A percentile compares a stretch with the other conserved stretches of the same genome.
These are phyloP conservation scores for Ogataea glucozyma DNA, from an alignment of 805 yeast species.

Conservation along the genomic window DNA sequence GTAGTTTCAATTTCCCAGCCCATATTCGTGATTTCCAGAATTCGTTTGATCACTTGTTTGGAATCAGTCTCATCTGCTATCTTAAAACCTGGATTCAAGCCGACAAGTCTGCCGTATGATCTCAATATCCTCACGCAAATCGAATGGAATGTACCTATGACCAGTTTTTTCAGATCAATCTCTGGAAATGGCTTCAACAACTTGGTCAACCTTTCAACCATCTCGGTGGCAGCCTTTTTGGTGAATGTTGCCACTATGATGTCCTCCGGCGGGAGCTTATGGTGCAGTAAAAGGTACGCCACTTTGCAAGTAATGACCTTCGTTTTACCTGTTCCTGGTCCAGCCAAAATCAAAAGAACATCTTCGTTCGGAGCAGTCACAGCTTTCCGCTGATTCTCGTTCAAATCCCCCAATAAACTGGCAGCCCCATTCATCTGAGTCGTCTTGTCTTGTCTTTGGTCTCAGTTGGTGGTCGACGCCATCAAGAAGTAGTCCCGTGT, in stretches of 20 bases:
- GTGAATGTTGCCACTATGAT: constrained; percentile 91
- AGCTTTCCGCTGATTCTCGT: constrained; percentile 44
- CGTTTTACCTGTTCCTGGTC: constrained; percentile 77
- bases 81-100: constrained; percentile 42
- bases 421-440: neutral
- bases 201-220: constrained; percentile 58
- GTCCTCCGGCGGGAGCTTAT: constrained; percentile 55
- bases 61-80: constrained; percentile 71
- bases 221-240: constrained; percentile 86
- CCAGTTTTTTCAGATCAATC: constrained; percentile 43
- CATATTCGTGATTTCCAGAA: constrained; percentile 23
- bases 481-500: no score
- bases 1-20: constrained; percentile 14
- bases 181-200: constrained; percentile 37
- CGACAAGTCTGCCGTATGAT: constrained; percentile 53
- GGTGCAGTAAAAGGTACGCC: constrained; percentile 59
- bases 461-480: no score
- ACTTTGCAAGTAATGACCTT: constrained; percentile 79
- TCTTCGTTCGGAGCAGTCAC: constrained; percentile 41
- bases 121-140: constrained; percentile 65
- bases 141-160: constrained; percentile 90
- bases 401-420: constrained; percentile 30
- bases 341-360: constrained; percentile 54
- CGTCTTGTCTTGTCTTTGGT: no score
- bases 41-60: constrained; percentile 43